Conservation (phyloP, 805 yeast genomes). For the Ascoidea rubescens region DNA sequence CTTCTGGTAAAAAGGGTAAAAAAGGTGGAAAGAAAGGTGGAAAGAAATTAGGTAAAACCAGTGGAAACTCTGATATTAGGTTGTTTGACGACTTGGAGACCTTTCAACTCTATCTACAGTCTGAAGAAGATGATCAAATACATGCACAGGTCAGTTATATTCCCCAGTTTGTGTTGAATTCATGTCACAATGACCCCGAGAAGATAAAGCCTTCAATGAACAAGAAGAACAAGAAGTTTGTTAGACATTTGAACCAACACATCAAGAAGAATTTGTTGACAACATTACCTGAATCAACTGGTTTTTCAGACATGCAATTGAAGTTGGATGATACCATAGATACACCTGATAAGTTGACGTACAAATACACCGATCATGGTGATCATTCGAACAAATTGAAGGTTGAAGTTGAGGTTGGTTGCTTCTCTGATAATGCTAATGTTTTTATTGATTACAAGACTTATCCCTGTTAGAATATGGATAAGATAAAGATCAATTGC, state of each 20-base stretch:
- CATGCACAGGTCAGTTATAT: slow-evolving; percentile 54
- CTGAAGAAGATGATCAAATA: slow-evolving; percentile 47
- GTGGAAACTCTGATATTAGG: slow-evolving; percentile 7
- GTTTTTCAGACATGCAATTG: slow-evolving; percentile 33
- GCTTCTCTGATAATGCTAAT: slow-evolving; percentile 53
- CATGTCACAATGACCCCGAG: slow-evolving; percentile 55
- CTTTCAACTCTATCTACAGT: slow-evolving; percentile 51
- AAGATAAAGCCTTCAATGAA: slow-evolving; percentile 61
- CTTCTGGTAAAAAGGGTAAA: slow-evolving; percentile 7
- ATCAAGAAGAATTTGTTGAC: slow-evolving; percentile 54
- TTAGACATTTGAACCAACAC: slow-evolving; percentile 64
- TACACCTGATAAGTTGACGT: slow-evolving; percentile 34
- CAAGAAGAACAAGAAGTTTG: slow-evolving; percentile 57
- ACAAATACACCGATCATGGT: slow-evolving; percentile 50
- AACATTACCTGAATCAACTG: slow-evolving; percentile 51
- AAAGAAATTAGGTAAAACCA: slow-evolving; percentile 6
- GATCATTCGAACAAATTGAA: slow-evolving; percentile 50
- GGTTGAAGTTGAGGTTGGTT: slow-evolving; percentile 46
- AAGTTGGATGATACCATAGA: slow-evolving; percentile 33
- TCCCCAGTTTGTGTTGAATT: slow-evolving; percentile 62
- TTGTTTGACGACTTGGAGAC: slow-evolving; percentile 46
- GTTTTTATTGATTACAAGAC: slow-evolving; percentile 54
- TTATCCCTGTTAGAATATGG: slow-evolving; percentile 20
- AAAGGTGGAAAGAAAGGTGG: not conserved
- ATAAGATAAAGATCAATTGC: no score